Evolutionary conservation across 2,329 filamentous ascomycete genomes (phyloP).

Genomic region (Ilyonectria mors-panacis): DNA sequence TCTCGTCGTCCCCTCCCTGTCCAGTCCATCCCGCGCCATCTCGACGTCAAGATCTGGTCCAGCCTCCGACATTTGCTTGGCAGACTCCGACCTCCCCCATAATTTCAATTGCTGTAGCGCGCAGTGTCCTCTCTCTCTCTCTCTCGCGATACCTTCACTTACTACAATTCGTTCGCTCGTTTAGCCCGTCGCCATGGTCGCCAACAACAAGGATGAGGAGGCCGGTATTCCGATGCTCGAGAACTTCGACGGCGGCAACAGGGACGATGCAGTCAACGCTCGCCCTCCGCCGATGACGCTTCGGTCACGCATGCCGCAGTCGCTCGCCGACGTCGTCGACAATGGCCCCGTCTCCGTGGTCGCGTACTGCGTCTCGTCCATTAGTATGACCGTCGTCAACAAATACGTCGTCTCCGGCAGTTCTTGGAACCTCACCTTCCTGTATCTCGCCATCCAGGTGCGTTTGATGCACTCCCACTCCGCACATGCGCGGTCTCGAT

Average conservation of each 20-base stretch:
- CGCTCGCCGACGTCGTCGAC: constrained; percentile 70
- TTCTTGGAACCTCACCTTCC: constrained; percentile 96
- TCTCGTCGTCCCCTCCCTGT: too few relatives aligned
- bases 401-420: constrained; percentile 96
- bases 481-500: constrained; percentile 53
- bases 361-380: constrained; percentile 93
- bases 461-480: constrained; percentile 1
- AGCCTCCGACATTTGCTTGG: too few relatives aligned
- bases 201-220: not conserved
- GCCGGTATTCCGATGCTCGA: not conserved
- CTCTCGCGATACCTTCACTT: not conserved
- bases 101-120: not conserved
- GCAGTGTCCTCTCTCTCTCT: not conserved
- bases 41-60: too few relatives aligned
- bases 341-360: constrained; percentile 86
- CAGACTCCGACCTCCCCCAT: too few relatives aligned
- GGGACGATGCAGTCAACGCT: not conserved
- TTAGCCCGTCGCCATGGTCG: not conserved
- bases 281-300: not conserved
- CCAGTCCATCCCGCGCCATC: too few relatives aligned
- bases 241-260: not conserved
- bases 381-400: constrained; percentile 99
- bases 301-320: not conserved
- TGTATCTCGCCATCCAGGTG: constrained; percentile 93
- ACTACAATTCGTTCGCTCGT: not conserved